These are phyloP conservation scores for Acanthamoeba lenticulata DNA, from an alignment of 208 protist species.

Conservation along the genomic window DNA sequence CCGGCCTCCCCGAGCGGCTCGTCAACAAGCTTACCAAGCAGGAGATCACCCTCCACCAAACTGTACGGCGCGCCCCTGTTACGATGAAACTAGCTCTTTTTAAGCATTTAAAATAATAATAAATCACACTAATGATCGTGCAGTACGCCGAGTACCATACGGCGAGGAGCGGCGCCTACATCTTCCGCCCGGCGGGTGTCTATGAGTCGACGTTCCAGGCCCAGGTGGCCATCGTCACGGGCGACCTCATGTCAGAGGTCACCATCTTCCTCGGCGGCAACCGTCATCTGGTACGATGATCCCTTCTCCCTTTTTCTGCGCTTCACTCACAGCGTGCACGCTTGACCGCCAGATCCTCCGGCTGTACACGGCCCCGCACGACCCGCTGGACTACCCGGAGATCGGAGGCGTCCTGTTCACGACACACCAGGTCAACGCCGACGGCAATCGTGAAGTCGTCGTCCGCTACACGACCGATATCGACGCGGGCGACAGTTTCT, in stretches of 20 bases:
- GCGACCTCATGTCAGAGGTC: background rate
- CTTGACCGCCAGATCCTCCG: background rate
- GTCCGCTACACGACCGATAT: constrained; percentile 33
- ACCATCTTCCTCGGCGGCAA: background rate
- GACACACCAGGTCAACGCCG: background rate
- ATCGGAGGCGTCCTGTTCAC: background rate
- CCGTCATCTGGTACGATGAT: background rate
- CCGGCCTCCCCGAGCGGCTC: background rate
- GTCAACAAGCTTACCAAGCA: background rate
- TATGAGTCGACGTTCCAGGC: background rate
- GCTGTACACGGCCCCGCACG: background rate
- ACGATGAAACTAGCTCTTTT: background rate
- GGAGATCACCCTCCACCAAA: background rate
- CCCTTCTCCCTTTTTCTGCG: too few relatives aligned
- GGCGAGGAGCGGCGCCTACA: constrained; percentile 65
- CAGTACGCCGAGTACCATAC: constrained; percentile 65
- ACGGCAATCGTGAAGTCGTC: background rate
- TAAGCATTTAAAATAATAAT: background rate
- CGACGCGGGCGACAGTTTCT: background rate
- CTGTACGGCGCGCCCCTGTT: background rate
- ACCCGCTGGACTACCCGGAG: background rate
- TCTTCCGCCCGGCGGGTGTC: constrained; percentile 57
- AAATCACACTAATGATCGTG: background rate
- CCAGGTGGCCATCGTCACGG: background rate
- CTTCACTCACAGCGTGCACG: background rate